Conservation (phyloP, 2,329 filamentous ascomycete genomes). For the Lachnellula occidentalis region DNA sequence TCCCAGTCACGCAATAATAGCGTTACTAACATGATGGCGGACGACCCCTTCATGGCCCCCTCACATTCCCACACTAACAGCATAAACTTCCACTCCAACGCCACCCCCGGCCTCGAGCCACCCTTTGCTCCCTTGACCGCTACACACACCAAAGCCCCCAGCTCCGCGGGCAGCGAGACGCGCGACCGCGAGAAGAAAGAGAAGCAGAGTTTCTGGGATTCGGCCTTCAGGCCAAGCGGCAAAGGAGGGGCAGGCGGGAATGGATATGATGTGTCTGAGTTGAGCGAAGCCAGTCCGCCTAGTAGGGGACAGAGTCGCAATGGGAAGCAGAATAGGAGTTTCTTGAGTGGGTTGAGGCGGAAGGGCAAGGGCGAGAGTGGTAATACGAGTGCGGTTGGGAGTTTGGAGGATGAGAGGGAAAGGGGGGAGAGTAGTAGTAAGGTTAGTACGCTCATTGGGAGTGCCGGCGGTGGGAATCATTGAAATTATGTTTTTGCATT, state of each 20-base stretch:
- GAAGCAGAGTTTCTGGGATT: conserved; percentile 30
- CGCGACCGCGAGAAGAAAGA: conserved; percentile 21
- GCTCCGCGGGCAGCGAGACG: conserved; percentile 23
- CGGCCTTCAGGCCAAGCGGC: conserved; percentile 21
- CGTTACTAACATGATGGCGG: no score
- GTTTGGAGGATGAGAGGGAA: neutral
- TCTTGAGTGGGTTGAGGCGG: conserved; percentile 25
- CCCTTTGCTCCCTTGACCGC: conserved; percentile 6
- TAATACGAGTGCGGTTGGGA: neutral
- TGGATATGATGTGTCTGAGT: conserved; percentile 17
- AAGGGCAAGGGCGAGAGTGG: conserved; percentile 13
- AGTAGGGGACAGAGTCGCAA: conserved; percentile 25
- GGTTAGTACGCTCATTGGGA: no score
- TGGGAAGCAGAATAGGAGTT: conserved; percentile 25
- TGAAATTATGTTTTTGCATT: no score
- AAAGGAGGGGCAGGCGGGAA: conserved; percentile 14
- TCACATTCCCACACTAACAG: neutral
- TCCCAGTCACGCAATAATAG: neutral
- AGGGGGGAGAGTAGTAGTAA: no score
- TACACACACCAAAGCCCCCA: conserved; percentile 12
- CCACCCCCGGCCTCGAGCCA: neutral
- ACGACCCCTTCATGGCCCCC: neutral
- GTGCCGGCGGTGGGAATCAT: no score
- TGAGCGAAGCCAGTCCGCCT: neutral
- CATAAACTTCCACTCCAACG: neutral